Evolutionary conservation across 768 basidiomycete species (phyloP), one percentile per base, ranked within the genome.

Genomic region (Obba rivulosa): DNA sequence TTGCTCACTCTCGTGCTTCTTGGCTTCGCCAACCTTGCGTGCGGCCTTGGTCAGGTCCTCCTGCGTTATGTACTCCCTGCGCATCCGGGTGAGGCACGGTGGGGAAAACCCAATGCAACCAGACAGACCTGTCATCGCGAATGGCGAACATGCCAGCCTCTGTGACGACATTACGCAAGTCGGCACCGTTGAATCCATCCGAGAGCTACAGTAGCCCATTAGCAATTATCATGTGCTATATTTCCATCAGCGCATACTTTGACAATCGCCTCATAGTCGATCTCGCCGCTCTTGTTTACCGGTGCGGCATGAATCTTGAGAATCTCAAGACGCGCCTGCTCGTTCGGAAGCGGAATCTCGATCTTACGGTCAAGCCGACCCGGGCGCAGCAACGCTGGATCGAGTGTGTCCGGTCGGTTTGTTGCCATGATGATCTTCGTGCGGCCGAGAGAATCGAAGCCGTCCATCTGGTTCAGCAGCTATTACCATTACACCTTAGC

Each of bases 381-480:
- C 8, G 95, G 95, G 46, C 95, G 89, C 47, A 99, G 77, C 20
- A 99, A 81, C 13, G 95, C 95, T 13, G 96, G 96, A 68, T 98
- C 96, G 28, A 97, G 80, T 2, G 94, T 98, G 66, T 99, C 96
- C 0, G 96, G 96, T 62, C 96, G 78, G 73, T 98, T 99, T 21
- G 96, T 99, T n/a, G 96, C 96, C 92, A 98, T 97, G 66, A 99
- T 99, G 45, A 98, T 79, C 68, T 98, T 98, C 28, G 94, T 97
- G 55, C 75, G 76, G 39, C 96, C 96, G 23, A 99, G 75, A 14
- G 95, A 92, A 68, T 98, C 96, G 71, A 99, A 99, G 20, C 96
- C 96, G 64, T 99, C 96, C 92, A 99, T 96, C 69, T 98, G 95
- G 62, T 98, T 98, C 25, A 99, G 78, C 21, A 99, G 75, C 92